These are phyloP conservation scores for Oemleria cerasiformis DNA, from an alignment of 306 rosid genomes.

Conservation along the genomic window DNA sequence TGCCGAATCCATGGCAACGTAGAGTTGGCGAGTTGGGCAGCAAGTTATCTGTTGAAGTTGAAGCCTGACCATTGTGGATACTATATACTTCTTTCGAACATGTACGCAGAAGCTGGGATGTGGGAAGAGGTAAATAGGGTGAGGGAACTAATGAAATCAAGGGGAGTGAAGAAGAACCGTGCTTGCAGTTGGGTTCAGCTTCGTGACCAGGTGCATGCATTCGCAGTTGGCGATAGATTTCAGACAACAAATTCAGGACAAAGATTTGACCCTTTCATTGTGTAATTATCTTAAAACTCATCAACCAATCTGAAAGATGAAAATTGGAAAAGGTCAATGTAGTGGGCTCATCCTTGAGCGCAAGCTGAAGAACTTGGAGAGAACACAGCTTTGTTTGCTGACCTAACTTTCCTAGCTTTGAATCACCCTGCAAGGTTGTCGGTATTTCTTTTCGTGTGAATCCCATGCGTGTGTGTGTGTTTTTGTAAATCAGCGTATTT, in stretches of 20 bases:
- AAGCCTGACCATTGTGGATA: slow-evolving; percentile 80
- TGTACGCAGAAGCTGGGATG: slow-evolving; percentile 88
- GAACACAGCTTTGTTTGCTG: no score
- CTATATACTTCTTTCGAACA: slow-evolving; percentile 79
- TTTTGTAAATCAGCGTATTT: no score
- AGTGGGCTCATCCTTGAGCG: no score
- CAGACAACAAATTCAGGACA: slow-evolving; percentile 39
- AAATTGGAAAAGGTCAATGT: no score
- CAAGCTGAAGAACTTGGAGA: no score
- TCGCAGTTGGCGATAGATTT: slow-evolving; percentile 58
- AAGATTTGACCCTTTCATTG: no score
- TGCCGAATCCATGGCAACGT: slow-evolving; percentile 74
- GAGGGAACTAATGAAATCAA: slow-evolving; percentile 76
- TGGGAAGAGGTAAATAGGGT: slow-evolving; percentile 80
- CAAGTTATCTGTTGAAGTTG: slow-evolving; percentile 64
- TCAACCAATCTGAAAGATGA: no score
- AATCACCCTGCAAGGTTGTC: no score
- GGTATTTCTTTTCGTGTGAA: no score
- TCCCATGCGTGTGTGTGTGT: no score
- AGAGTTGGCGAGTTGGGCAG: slow-evolving; percentile 72
- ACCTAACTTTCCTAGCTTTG: no score
- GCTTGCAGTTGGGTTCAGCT: slow-evolving; percentile 84
- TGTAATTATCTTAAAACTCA: no score
- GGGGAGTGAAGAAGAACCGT: slow-evolving; percentile 70
- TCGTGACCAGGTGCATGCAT: slow-evolving; percentile 53